These are phyloP conservation scores for Phytopythium litorale DNA, from an alignment of 352 stramenopile genomes.

Conservation along the genomic window DNA sequence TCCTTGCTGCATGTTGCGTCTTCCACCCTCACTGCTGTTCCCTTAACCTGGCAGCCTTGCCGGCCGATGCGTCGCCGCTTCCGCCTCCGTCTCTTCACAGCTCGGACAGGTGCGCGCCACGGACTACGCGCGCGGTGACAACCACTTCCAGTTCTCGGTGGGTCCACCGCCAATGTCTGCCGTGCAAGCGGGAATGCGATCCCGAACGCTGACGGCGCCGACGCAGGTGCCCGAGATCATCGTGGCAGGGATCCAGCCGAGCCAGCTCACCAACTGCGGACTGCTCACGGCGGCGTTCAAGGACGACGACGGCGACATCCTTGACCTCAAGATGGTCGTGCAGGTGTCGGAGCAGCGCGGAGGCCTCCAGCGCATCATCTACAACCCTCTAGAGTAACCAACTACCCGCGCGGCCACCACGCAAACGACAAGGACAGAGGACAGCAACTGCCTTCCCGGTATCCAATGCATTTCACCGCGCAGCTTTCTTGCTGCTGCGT, in stretches of 20 bases:
- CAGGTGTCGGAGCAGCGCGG: slow-evolving; percentile 80
- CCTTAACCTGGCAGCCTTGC: not conserved
- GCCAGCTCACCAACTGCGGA: slow-evolving; percentile 86
- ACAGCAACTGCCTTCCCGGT: not conserved
- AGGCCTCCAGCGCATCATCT: slow-evolving; percentile 80
- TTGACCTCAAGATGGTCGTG: slow-evolving; percentile 88
- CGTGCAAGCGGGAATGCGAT: not conserved
- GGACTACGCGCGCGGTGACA: slow-evolving; percentile 61
- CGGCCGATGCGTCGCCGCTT: not conserved
- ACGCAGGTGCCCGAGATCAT: slow-evolving; percentile 61
- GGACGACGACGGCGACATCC: slow-evolving; percentile 62
- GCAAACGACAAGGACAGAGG: not conserved
- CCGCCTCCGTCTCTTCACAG: slow-evolving; percentile 34
- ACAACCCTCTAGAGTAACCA: slow-evolving; percentile 82
- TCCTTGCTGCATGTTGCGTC: slow-evolving; percentile 4
- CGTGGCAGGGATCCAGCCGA: slow-evolving; percentile 68
- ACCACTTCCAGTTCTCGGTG: slow-evolving; percentile 87
- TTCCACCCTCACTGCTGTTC: not conserved
- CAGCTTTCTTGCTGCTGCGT: not conserved
- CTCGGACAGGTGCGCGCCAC: slow-evolving; percentile 60
- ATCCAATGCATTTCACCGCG: not conserved
- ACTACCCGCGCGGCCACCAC: not conserved
- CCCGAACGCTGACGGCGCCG: not conserved
- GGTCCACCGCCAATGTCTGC: slow-evolving; percentile 9
- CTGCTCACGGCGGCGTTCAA: slow-evolving; percentile 82